A percentile compares a stretch with the other conserved stretches of the same genome.
Evolutionary conservation across 805 yeast genomes (phyloP).

Genomic region (Nakazawaea laoshanensis): DNA sequence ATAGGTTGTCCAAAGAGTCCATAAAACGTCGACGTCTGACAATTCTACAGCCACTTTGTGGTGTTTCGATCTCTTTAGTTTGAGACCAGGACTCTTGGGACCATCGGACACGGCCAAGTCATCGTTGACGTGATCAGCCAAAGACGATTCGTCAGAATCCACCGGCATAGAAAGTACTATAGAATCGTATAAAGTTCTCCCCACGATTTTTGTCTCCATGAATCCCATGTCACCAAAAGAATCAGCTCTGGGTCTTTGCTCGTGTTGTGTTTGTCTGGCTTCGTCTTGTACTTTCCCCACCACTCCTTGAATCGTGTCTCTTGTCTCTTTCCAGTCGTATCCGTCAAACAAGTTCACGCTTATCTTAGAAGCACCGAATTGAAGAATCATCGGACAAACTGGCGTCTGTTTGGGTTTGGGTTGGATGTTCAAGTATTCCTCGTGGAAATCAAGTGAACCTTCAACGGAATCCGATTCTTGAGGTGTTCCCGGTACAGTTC

Average conservation of each 20-base stretch:
- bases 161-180: constrained; percentile 59
- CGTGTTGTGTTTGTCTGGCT: constrained; percentile 23
- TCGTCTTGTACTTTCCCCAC: constrained; percentile 52
- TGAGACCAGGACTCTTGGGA: neutral
- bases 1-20: constrained; percentile 35
- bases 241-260: constrained; percentile 4
- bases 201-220: constrained; percentile 25
- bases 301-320: constrained; percentile 56
- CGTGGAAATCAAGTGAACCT: constrained; percentile 5
- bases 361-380: constrained; percentile 28
- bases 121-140: constrained; percentile 48
- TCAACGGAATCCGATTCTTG: neutral
- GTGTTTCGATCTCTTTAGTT: constrained; percentile 50
- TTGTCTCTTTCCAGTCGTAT: constrained; percentile 81
- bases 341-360: constrained; percentile 69
- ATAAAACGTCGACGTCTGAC: constrained; percentile 39
- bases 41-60: constrained; percentile 55
- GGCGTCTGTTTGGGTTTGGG: neutral
- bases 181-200: constrained; percentile 69
- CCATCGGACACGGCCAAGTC: constrained; percentile 19
- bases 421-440: constrained; percentile 7
- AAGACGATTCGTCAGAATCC: constrained; percentile 31
- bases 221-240: constrained; percentile 7
- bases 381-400: constrained; percentile 21
- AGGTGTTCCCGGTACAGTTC: neutral